These are phyloP conservation scores for Eimeria necatrix DNA, from an alignment of 169 alveolate genomes.

Conservation along the genomic window DNA sequence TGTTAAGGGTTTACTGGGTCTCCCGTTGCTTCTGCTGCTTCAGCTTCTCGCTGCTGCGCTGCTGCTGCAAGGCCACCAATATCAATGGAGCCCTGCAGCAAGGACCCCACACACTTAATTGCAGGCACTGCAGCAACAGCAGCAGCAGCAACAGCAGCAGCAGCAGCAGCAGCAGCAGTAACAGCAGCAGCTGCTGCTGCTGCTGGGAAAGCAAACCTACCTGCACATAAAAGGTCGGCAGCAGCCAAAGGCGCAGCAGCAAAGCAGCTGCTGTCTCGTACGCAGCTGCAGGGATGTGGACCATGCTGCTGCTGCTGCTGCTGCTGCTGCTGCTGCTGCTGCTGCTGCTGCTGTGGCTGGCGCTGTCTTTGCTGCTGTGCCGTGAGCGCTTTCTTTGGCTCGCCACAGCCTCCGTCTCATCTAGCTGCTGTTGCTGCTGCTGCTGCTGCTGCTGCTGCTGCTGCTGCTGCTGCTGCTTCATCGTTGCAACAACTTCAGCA, in stretches of 20 bases:
- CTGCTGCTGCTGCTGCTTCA: background rate
- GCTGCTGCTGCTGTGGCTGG: too few relatives aligned
- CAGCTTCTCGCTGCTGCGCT: background rate
- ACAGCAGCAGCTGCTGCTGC: background rate
- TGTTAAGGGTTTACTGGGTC: background rate
- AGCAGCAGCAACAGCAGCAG: too few relatives aligned
- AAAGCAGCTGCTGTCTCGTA: background rate
- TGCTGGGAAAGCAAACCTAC: background rate
- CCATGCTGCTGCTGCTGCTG: background rate
- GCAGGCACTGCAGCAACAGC: too few relatives aligned
- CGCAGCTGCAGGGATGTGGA: background rate
- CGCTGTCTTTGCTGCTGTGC: background rate
- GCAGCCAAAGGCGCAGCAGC: background rate
- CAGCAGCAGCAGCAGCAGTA: background rate
- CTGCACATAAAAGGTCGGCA: background rate
- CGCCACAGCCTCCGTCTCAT: background rate
- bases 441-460: background rate
- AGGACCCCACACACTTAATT: background rate
- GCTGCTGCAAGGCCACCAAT: background rate
- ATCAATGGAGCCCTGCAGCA: background rate
- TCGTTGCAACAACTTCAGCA: background rate
- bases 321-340: background rate
- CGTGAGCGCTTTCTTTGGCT: background rate
- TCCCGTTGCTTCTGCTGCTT: background rate
- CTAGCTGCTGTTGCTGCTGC: background rate